These are phyloP conservation scores for Trypanosoma congolense DNA, from an alignment of 208 protist genomes.

Conservation along the genomic window DNA sequence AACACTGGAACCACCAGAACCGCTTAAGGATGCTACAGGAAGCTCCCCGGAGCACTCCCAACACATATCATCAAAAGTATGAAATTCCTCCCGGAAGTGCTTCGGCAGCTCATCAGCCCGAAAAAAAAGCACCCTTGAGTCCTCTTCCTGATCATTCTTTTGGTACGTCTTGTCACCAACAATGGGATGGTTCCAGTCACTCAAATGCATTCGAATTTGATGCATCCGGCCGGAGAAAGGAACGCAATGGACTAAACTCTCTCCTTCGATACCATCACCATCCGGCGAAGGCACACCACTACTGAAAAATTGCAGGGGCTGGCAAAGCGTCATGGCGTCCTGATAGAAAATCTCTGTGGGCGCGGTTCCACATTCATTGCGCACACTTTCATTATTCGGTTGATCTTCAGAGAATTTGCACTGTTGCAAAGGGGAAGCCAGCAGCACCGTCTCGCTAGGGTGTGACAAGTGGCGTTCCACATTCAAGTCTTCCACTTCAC, in stretches of 20 bases:
- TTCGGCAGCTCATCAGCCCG: slow-evolving; percentile 10
- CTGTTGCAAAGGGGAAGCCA: slow-evolving; percentile 17
- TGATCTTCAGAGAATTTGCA: slow-evolving; percentile 17
- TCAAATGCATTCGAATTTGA: slow-evolving; percentile 88
- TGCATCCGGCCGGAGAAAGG: slow-evolving; percentile 89
- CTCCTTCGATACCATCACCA: background rate
- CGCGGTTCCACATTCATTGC: background rate
- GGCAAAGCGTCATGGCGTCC: slow-evolving; percentile 34
- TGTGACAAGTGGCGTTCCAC: background rate
- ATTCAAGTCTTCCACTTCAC: background rate
- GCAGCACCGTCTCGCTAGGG: slow-evolving; percentile 5
- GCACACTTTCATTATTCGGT: background rate
- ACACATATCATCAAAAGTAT: slow-evolving; percentile 36
- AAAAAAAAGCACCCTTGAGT: slow-evolving; percentile 5
- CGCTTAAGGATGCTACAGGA: slow-evolving; percentile 38
- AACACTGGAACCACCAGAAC: slow-evolving; percentile 28
- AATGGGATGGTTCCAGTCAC: slow-evolving; percentile 72
- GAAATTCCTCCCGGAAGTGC: slow-evolving; percentile 13
- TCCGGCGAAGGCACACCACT: background rate
- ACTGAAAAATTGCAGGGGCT: slow-evolving; percentile 20
- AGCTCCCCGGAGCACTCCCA: slow-evolving; percentile 65
- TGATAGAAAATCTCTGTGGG: slow-evolving; percentile 11
- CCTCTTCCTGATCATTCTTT: background rate
- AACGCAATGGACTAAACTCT: slow-evolving; percentile 72
- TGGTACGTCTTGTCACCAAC: slow-evolving; percentile 57